Base-by-base conservation (phyloP, 805 yeast species). In the Wickerhamomyces tratensis region DNA sequence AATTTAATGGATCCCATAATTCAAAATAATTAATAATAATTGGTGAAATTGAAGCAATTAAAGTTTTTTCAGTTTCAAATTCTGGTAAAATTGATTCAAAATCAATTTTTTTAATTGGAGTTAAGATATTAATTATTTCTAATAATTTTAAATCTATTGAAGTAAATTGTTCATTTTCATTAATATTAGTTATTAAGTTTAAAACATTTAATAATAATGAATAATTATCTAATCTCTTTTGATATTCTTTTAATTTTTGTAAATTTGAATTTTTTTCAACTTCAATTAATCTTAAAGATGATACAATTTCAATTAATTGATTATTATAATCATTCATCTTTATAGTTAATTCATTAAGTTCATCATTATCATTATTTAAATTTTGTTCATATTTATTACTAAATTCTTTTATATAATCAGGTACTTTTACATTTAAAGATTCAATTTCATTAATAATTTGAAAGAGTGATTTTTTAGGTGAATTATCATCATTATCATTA, bases 1-100 rank as follows among this genome's bases (percentile, higher is more conserved):
- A 49, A 12, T 58, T 52, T 5, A 57, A 46, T 0, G 72, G 68
- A 36, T 62, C 54, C 75, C 78, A 74, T 2, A 43, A 5, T 2
- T 47, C 49, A 25, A 70, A 46, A 7, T 49, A 30, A 4, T 36
- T 11, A 2, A 34, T 12, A 20, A 57, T 41, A 4, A 44, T n/a
- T 2, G 63, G 58, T 13, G 45, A 47, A 6, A 64, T 14, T 7
- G 51, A 33, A 1, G 61, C 46, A 6, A 51, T 38, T 3, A 56
- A 38, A 4, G 55, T 25, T 13, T 49, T 50, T 1, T 44, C 45
- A 14, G 51, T 36, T 36, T 42, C 40, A 7, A 43, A 30, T 15
- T 44, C 45, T 12, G 40, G 33, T 14, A 37, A 25, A 6, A 3
- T 12, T 6, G 34, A 12, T 13, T 31, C 13, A 13, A 31, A 31